Conservation (phyloP, 2,329 filamentous ascomycete species). For the Shiraia bambusicola region DNA sequence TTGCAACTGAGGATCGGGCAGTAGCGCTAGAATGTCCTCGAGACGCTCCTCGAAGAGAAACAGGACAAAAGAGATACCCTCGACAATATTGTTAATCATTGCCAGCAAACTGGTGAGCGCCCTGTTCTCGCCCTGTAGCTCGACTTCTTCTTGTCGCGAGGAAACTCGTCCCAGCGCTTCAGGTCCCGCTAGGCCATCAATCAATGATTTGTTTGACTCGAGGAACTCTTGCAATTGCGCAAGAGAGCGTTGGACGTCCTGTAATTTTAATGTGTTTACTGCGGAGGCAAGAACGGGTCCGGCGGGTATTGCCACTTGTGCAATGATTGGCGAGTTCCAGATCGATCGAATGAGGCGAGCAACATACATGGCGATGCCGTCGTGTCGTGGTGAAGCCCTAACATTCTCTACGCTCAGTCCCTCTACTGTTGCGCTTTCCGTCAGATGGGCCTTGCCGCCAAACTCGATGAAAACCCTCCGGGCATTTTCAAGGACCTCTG, state of each 20-base stretch:
- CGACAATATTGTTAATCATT: slow-evolving; percentile 85
- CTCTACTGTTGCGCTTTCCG: slow-evolving; percentile 70
- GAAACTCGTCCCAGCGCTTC: slow-evolving; percentile 76
- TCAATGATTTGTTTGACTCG: slow-evolving; percentile 82
- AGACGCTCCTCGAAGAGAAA: slow-evolving; percentile 94
- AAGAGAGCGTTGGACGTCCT: slow-evolving; percentile 75
- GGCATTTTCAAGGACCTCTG: slow-evolving; percentile 81
- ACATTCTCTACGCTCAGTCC: slow-evolving; percentile 75
- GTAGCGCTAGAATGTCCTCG: slow-evolving; percentile 77
- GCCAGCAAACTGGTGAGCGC: slow-evolving; percentile 83
- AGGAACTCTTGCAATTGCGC: slow-evolving; percentile 80
- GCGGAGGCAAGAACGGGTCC: slow-evolving; percentile 67
- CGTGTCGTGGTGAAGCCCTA: slow-evolving; percentile 82
- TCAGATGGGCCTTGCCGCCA: slow-evolving; percentile 81
- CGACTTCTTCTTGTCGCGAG: slow-evolving; percentile 86
- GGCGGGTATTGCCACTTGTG: slow-evolving; percentile 54
- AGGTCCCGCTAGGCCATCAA: slow-evolving; percentile 90
- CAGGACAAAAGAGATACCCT: slow-evolving; percentile 93
- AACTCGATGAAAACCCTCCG: slow-evolving; percentile 88
- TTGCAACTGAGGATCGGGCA: slow-evolving; percentile 67
- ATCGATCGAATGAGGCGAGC: slow-evolving; percentile 83
- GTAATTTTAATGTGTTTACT: slow-evolving; percentile 68
- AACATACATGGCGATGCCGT: slow-evolving; percentile 84
- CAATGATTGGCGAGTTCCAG: slow-evolving; percentile 79
- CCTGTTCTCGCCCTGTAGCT: slow-evolving; percentile 90